Conservation (phyloP, 2,329 filamentous ascomycete genomes). For the Aspergillus persii region DNA sequence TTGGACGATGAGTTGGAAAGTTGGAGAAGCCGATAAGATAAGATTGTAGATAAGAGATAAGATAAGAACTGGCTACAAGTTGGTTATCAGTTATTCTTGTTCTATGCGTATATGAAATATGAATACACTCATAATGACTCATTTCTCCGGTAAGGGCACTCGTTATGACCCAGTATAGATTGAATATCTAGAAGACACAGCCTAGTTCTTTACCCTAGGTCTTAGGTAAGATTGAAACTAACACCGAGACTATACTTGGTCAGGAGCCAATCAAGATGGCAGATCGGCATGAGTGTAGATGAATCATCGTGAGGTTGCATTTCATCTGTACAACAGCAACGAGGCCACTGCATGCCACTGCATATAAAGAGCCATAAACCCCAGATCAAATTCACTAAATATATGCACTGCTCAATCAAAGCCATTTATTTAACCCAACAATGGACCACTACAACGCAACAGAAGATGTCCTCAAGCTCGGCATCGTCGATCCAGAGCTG, state of each 20-base stretch:
- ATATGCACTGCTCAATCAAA: background rate
- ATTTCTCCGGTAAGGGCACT: too few relatives aligned
- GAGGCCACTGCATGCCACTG: background rate
- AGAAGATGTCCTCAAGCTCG: constrained; percentile 26
- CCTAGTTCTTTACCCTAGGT: too few relatives aligned
- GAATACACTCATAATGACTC: too few relatives aligned
- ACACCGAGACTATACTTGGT: too few relatives aligned
- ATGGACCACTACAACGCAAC: constrained; percentile 12
- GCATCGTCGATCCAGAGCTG: constrained; percentile 29
- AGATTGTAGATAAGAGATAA: too few relatives aligned
- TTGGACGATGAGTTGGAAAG: background rate
- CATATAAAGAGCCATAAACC: background rate
- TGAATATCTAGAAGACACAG: too few relatives aligned
- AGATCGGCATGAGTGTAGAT: background rate
- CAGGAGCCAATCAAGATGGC: background rate
- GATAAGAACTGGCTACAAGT: background rate
- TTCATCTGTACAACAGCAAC: too few relatives aligned
- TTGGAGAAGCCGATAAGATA: too few relatives aligned
- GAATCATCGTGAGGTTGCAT: background rate
- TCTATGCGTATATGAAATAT: too few relatives aligned
- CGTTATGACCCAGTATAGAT: too few relatives aligned
- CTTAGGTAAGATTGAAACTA: too few relatives aligned
- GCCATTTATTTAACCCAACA: background rate
- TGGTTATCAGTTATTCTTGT: too few relatives aligned
- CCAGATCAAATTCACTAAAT: background rate